A percentile compares a stretch with the other conserved stretches of the same genome.
Evolutionary conservation across 257 asterid genomes (phyloP).

Genomic region (Jaltomata sinuosa): DNA sequence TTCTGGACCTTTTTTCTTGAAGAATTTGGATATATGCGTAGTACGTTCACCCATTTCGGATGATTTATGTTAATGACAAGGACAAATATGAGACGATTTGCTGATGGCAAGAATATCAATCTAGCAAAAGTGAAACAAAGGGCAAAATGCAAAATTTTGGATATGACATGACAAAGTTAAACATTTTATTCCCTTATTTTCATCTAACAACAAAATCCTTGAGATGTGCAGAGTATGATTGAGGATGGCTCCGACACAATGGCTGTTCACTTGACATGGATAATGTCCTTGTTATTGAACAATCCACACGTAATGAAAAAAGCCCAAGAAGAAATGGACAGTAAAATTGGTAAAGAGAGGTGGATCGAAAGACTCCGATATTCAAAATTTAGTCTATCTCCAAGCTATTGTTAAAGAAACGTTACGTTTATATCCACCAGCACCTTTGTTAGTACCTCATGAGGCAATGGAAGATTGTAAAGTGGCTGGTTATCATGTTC

Average conservation of each 20-base stretch:
- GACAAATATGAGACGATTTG: too few species aligned
- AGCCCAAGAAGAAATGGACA: neutral
- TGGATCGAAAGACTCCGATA: conserved; percentile 45
- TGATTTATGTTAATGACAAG: too few species aligned
- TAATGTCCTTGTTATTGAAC: conserved; percentile 30
- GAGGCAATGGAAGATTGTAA: conserved; percentile 30
- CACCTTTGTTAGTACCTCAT: conserved; percentile 31
- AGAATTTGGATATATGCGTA: neutral
- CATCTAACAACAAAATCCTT: neutral
- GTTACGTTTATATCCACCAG: conserved; percentile 41
- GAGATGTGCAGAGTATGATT: conserved; percentile 28
- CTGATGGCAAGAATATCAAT: too few species aligned
- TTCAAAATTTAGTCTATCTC: conserved; percentile 30
- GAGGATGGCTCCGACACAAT: conserved; percentile 54
- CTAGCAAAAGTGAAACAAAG: too few species aligned
- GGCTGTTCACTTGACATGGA: conserved; percentile 35
- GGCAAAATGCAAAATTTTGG: neutral
- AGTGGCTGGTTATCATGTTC: conserved; percentile 23
- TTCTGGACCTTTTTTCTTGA: neutral
- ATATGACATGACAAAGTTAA: neutral
- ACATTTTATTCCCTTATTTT: neutral
- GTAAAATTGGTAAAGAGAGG: conserved; percentile 28
- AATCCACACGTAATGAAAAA: conserved; percentile 17
- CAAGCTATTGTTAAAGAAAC: conserved; percentile 15
- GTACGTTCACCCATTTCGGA: neutral